These are phyloP conservation scores for Cercospora berteroae DNA, from an alignment of 2,329 filamentous ascomycete genomes.

Conservation along the genomic window DNA sequence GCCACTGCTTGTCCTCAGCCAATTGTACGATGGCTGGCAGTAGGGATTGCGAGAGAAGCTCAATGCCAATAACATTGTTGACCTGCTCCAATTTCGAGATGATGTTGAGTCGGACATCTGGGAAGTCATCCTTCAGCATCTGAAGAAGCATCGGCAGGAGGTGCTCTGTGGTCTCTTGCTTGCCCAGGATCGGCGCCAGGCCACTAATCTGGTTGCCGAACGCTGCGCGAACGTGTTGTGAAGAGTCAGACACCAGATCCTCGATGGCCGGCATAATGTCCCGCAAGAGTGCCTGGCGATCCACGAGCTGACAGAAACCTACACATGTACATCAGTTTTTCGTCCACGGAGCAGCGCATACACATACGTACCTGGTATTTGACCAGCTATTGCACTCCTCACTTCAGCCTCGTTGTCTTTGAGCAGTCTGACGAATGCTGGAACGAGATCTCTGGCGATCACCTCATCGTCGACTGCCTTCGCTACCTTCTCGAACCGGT, in stretches of 20 bases:
- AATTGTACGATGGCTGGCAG: constrained; percentile 96
- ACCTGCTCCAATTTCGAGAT: constrained; percentile 99
- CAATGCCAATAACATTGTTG: constrained; percentile 98
- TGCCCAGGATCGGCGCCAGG: constrained; percentile 92
- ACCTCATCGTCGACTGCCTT: constrained; percentile 98
- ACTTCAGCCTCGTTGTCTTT: constrained; percentile 99
- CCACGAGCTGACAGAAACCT: constrained; percentile 91
- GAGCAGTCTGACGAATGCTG: constrained; percentile 93
- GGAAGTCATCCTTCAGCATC: constrained; percentile 99
- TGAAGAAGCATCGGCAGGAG: constrained; percentile 97
- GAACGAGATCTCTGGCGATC: constrained; percentile 87
- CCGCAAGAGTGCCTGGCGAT: constrained; percentile 81
- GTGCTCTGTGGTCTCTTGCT: constrained; percentile 97
- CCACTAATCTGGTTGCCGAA: constrained; percentile 96
- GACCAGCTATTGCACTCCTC: constrained; percentile 90
- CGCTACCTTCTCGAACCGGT: constrained; percentile 98
- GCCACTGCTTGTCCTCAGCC: constrained; percentile 99
- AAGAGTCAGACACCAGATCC: constrained; percentile 91
- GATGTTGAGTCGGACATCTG: constrained; percentile 95
- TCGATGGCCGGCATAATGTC: constrained; percentile 97
- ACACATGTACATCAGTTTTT: constrained; percentile 31
- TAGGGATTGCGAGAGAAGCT: constrained; percentile 91
- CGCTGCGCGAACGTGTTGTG: constrained; percentile 93
- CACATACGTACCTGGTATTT: constrained; percentile 70
- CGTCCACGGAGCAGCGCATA: background rate